Evolutionary conservation across 1,139 yeast species (phyloP), one percentile per base, ranked within the genome.

Genomic region (Debaryomycetaceae sp.): DNA sequence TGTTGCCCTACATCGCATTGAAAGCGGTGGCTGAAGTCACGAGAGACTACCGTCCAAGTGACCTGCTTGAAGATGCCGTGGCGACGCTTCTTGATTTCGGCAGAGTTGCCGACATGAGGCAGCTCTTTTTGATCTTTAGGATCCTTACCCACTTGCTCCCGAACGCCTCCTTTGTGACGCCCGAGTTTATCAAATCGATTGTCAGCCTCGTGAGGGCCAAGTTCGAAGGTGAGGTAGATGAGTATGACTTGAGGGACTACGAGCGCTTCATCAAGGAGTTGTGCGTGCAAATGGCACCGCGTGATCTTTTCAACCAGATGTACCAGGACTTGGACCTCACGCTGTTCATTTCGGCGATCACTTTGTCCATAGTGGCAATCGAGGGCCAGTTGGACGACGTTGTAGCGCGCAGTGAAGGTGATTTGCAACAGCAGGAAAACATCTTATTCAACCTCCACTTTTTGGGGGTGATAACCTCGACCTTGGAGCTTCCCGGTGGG

Each of bases 381-480:
- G 50, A 58, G 23, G 60, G 62, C 18, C 36, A 51, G 1, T 43
- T 67, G 29, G 38, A 42, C 3, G 46, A 44, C 2, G 56, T 61
- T 15, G 53, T 71, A 15, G 41, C 42, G 3, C 42, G 41, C 2
- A 46, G 58, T 18, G 62, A 67, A 30, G 28, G 40, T 2, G 61
- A 61, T 24, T 50, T 71, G 12, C 32, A 44, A n/a, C 35, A 40
- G 10, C 34, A 35, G 11, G 42, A 45, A 13, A 37, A 42, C 11
- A 38, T 58, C 16, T 41, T 56, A 9, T 62, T 59, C 36, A 51
- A 46, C 33, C 56, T 58, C 36, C 66, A 47, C 34, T 71, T 67
- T 29, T 49, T 77, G 31, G 81, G 79, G 3, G 62, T 64, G 36
- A 58, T 72, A 12, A 70, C 71, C 4, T 56, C 59, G 31, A 42